These are phyloP conservation scores for Haberlea rhodopensis DNA, from an alignment of 257 asterid genomes.

Conservation along the genomic window DNA sequence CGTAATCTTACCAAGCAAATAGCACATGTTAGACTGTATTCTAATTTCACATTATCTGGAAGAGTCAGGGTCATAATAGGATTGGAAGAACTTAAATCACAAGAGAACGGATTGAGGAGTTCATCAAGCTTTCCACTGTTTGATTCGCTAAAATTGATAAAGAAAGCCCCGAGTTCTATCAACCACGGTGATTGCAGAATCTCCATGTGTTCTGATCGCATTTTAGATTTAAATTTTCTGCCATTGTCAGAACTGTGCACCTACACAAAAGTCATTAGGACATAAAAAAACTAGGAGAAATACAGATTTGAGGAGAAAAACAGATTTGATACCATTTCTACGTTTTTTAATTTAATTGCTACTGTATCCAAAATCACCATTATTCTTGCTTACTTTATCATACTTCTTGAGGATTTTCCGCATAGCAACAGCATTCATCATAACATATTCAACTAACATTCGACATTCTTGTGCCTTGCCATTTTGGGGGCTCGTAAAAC, in stretches of 20 bases:
- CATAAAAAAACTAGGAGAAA: background rate
- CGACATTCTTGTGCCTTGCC: constrained; percentile 41
- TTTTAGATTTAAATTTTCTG: constrained; percentile 65
- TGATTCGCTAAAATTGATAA: constrained; percentile 45
- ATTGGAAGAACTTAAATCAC: constrained; percentile 44
- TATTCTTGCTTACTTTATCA: constrained; percentile 29
- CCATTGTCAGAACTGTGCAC: constrained; percentile 77
- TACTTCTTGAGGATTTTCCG: constrained; percentile 90
- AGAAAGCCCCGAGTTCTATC: constrained; percentile 80
- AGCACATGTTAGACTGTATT: constrained; percentile 73
- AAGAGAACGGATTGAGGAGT: constrained; percentile 44
- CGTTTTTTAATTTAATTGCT: background rate
- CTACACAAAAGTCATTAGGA: constrained; percentile 33
- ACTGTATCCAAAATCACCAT: background rate
- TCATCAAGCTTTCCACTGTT: constrained; percentile 36
- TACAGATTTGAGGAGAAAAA: too few species aligned
- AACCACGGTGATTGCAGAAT: constrained; percentile 85
- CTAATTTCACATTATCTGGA: constrained; percentile 59
- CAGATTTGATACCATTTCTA: background rate
- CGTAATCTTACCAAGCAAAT: constrained; percentile 69
- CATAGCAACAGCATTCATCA: constrained; percentile 82
- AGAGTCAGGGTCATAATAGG: constrained; percentile 54
- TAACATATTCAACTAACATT: constrained; percentile 62
- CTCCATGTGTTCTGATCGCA: constrained; percentile 61
- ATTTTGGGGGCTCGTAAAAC: constrained; percentile 40